These are phyloP conservation scores for Biscutella auriculata DNA, from an alignment of 441 rosid genomes.

Conservation along the genomic window DNA sequence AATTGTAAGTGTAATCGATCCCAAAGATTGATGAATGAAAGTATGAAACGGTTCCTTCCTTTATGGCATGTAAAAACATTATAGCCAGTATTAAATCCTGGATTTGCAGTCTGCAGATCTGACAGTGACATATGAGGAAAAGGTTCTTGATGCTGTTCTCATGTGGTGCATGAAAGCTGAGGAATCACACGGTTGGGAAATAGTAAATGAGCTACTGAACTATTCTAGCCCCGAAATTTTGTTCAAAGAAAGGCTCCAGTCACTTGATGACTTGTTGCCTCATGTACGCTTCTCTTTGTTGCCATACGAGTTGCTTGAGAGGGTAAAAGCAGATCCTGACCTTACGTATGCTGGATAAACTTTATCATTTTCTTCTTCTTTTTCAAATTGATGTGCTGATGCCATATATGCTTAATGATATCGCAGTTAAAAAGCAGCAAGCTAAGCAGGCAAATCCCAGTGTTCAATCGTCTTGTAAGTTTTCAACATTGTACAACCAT, in stretches of 20 bases:
- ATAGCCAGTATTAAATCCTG: slow-evolving; percentile 7
- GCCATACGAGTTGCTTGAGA: slow-evolving; percentile 53
- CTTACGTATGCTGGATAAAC: background rate
- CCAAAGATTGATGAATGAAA: background rate
- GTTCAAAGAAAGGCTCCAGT: slow-evolving; percentile 58
- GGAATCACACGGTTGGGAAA: slow-evolving; percentile 62
- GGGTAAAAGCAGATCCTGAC: slow-evolving; percentile 35
- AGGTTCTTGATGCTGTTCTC: slow-evolving; percentile 78
- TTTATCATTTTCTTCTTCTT: background rate
- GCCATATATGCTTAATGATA: slow-evolving; percentile 16
- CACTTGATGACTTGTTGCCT: slow-evolving; percentile 46
- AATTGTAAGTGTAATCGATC: background rate
- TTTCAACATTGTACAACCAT: background rate
- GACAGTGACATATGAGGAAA: slow-evolving; percentile 89
- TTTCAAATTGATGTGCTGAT: slow-evolving; percentile 6
- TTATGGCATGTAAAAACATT: background rate
- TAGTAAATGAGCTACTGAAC: slow-evolving; percentile 40
- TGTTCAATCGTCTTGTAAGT: slow-evolving; percentile 59
- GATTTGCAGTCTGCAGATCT: slow-evolving; percentile 82
- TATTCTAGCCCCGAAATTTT: slow-evolving; percentile 31
- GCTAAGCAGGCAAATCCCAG: slow-evolving; percentile 34
- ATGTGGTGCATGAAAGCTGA: slow-evolving; percentile 79
- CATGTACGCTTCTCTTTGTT: slow-evolving; percentile 77
- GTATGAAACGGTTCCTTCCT: slow-evolving; percentile 4
- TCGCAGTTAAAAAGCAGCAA: slow-evolving; percentile 69